Percentiles rank a stretch among this genome's conserved stretches.
Evolutionary conservation across 139 green algal genomes (phyloP).

Genomic region (Coelastrella sp.): DNA sequence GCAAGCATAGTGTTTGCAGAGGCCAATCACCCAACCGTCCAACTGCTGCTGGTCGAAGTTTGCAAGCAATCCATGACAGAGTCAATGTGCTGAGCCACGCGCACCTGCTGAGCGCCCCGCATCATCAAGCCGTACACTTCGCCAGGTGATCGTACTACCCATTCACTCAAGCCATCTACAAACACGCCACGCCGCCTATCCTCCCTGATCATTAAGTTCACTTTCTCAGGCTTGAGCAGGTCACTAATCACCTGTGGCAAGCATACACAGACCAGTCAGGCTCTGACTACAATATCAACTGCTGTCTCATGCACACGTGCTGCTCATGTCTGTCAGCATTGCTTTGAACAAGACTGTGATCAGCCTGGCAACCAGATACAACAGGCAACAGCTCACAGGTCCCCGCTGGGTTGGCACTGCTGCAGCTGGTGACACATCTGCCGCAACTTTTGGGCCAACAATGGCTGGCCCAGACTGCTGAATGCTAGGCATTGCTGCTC

Average conservation of each 20-base stretch:
- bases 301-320: too few species aligned
- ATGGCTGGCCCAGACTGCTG: too few species aligned
- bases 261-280: not conserved
- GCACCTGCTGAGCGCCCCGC: conserved; percentile 75
- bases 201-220: conserved; percentile 89
- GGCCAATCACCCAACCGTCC: not conserved
- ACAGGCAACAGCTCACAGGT: too few species aligned
- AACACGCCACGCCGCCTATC: conserved; percentile 90
- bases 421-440: too few species aligned
- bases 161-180: conserved; percentile 94
- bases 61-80: not conserved
- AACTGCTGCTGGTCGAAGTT: not conserved
- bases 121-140: conserved; percentile 94
- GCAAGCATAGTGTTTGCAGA: too few species aligned
- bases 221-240: conserved; percentile 92
- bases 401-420: too few species aligned
- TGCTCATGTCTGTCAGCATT: too few species aligned
- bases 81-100: too few species aligned
- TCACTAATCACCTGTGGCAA: conserved; percentile 82
- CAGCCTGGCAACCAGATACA: too few species aligned
- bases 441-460: too few species aligned
- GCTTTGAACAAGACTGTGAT: too few species aligned
- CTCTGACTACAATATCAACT: not conserved
- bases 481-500: too few species aligned
- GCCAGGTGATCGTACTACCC: conserved; percentile 88